phyloP scores from a whole-genome alignment of 2,329 filamentous ascomycete species.

The Lecanicillium sp. region DNA sequence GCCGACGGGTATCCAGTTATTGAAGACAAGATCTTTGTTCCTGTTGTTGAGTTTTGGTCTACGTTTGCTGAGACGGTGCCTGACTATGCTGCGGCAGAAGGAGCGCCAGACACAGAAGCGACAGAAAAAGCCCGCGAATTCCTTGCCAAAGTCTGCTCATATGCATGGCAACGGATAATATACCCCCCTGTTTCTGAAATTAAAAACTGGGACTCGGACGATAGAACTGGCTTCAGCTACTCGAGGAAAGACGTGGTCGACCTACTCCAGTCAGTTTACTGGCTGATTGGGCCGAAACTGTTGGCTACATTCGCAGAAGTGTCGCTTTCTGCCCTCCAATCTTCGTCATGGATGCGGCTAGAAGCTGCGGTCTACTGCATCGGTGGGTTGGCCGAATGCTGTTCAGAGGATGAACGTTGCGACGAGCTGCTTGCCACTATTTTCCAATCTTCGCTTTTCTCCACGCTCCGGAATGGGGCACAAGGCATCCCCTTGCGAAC shows the following conservation, averaged over 20 bases:
- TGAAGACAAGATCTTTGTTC: constrained; percentile 68
- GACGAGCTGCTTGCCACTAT: constrained; percentile 53
- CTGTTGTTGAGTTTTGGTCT: constrained; percentile 74
- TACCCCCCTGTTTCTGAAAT: constrained; percentile 53
- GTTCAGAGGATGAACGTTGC: constrained; percentile 46
- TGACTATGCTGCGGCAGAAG: constrained; percentile 25
- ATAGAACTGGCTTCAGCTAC: constrained; percentile 58
- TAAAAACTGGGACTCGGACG: constrained; percentile 60
- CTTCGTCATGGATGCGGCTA: constrained; percentile 47
- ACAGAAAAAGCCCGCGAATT: constrained; percentile 1
- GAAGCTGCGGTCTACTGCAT: constrained; percentile 57
- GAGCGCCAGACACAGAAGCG: not conserved
- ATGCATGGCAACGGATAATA: constrained; percentile 60
- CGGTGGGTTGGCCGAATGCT: constrained; percentile 57
- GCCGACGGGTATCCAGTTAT: constrained; percentile 58
- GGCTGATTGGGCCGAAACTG: constrained; percentile 47
- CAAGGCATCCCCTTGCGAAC: constrained; percentile 51
- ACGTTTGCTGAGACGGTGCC: constrained; percentile 63
- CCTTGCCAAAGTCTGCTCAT: constrained; percentile 55
- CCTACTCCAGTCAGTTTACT: constrained; percentile 63
- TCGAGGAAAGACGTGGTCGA: constrained; percentile 75
- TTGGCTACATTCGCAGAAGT: constrained; percentile 49
- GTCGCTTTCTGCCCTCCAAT: constrained; percentile 40
- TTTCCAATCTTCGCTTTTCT: constrained; percentile 52
- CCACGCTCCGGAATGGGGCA: constrained; percentile 41